phyloP scores from a whole-genome alignment of 2,329 filamentous ascomycete species.

The Colletotrichum orchidophilum region DNA sequence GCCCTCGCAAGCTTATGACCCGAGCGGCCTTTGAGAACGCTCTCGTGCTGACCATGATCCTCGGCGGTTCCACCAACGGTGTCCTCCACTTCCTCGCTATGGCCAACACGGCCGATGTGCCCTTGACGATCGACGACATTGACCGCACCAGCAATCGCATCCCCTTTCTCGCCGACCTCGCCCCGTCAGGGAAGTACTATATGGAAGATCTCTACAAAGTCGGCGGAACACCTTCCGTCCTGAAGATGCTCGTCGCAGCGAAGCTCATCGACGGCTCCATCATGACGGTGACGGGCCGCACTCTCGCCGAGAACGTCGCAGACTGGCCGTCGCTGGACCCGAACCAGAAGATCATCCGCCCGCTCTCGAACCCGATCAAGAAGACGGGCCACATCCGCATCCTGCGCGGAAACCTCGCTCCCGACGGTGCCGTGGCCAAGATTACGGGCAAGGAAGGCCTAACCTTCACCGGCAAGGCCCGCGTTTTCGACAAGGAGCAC shows the following conservation, averaged over 20 bases:
- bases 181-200: constrained; percentile 83
- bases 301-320: constrained; percentile 82
- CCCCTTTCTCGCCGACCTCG: constrained; percentile 86
- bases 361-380: constrained; percentile 79
- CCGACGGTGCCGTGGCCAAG: constrained; percentile 90
- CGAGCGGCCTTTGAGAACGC: constrained; percentile 88
- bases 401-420: constrained; percentile 86
- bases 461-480: constrained; percentile 80
- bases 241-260: constrained; percentile 84
- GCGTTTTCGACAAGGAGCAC: constrained; percentile 88
- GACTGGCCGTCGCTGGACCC: constrained; percentile 80
- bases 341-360: constrained; percentile 84
- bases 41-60: constrained; percentile 87
- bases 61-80: constrained; percentile 91
- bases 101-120: constrained; percentile 83
- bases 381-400: constrained; percentile 87
- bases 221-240: constrained; percentile 84
- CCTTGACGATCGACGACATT: constrained; percentile 82
- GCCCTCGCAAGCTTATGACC: constrained; percentile 81
- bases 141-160: constrained; percentile 84
- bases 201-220: constrained; percentile 91
- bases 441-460: constrained; percentile 96
- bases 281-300: constrained; percentile 85
- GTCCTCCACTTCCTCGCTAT: constrained; percentile 91
- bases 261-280: constrained; percentile 80